A percentile compares a stretch with the other conserved stretches of the same genome.
These are phyloP conservation scores for Penicillium sp. DNA, from an alignment of 2,329 filamentous ascomycete species.

Conservation along the genomic window DNA sequence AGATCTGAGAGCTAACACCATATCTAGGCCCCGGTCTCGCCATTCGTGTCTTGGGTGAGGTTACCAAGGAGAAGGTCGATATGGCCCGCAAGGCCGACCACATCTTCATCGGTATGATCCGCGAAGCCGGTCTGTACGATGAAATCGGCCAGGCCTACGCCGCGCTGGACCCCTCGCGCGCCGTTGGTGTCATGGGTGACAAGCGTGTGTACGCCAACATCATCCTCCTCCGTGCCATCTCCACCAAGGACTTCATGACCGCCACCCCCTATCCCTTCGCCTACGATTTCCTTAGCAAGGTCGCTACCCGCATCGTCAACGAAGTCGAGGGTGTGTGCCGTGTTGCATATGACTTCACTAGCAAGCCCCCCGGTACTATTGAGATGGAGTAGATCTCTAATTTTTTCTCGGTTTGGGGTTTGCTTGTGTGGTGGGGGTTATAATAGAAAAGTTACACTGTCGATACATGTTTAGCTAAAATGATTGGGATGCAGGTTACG, in stretches of 20 bases:
- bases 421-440: background rate
- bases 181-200: slow-evolving; percentile 53
- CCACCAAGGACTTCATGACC: slow-evolving; percentile 64
- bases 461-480: background rate
- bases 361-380: slow-evolving; percentile 21
- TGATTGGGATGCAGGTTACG: slow-evolving; percentile 6
- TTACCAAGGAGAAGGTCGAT: slow-evolving; percentile 67
- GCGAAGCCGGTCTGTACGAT: slow-evolving; percentile 39
- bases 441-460: slow-evolving; percentile 4
- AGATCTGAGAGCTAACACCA: background rate
- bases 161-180: slow-evolving; percentile 56
- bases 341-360: slow-evolving; percentile 56
- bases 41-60: slow-evolving; percentile 73
- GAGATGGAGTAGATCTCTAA: slow-evolving; percentile 19
- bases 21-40: slow-evolving; percentile 57
- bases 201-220: slow-evolving; percentile 48
- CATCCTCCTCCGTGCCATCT: slow-evolving; percentile 44
- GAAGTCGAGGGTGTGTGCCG: slow-evolving; percentile 64
- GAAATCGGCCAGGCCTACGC: slow-evolving; percentile 63
- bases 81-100: slow-evolving; percentile 52
- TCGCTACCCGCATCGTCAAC: slow-evolving; percentile 62
- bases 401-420: background rate
- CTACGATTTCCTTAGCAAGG: slow-evolving; percentile 53
- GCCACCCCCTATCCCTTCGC: slow-evolving; percentile 61
- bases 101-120: slow-evolving; percentile 42